Evolutionary conservation across 2,329 filamentous ascomycete species (phyloP).

Genomic region (Arthrobotrys iridis): DNA sequence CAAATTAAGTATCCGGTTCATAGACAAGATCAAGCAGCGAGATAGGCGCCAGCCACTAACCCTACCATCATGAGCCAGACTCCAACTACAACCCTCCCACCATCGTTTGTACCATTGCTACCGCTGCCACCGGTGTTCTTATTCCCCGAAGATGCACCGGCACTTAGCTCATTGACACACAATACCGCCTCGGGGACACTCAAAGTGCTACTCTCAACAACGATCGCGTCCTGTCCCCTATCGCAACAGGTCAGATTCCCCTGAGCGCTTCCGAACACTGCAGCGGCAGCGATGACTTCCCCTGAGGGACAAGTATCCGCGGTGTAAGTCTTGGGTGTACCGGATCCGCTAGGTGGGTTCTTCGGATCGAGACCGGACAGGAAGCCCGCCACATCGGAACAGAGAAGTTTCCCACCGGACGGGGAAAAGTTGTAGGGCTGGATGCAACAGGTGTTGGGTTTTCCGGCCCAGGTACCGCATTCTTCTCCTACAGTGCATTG

Average conservation of each 20-base stretch:
- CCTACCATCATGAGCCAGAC: background rate
- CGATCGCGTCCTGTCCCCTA: slow-evolving; percentile 21
- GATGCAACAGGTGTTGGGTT: slow-evolving; percentile 26
- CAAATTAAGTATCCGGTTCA: no score
- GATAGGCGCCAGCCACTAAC: background rate
- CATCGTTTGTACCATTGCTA: background rate
- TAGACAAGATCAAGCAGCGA: background rate
- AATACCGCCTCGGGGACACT: slow-evolving; percentile 8
- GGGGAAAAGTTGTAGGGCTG: slow-evolving; percentile 25
- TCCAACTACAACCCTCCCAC: background rate
- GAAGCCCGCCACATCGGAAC: slow-evolving; percentile 14
- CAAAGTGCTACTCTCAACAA: slow-evolving; percentile 23
- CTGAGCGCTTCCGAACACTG: background rate
- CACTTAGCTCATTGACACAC: slow-evolving; percentile 22
- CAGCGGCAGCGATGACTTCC: slow-evolving; percentile 26
- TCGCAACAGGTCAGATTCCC: slow-evolving; percentile 39
- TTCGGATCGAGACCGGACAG: slow-evolving; percentile 3
- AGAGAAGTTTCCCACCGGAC: background rate
- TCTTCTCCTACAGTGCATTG: slow-evolving; percentile 20
- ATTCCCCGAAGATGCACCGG: slow-evolving; percentile 8
- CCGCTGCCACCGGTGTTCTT: background rate
- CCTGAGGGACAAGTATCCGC: slow-evolving; percentile 22
- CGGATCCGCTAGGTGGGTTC: background rate
- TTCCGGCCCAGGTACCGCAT: slow-evolving; percentile 43
- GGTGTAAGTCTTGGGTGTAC: slow-evolving; percentile 1